Evolutionary conservation across 2,329 filamentous ascomycete genomes (phyloP).

Genomic region (Pezicula carpinea): DNA sequence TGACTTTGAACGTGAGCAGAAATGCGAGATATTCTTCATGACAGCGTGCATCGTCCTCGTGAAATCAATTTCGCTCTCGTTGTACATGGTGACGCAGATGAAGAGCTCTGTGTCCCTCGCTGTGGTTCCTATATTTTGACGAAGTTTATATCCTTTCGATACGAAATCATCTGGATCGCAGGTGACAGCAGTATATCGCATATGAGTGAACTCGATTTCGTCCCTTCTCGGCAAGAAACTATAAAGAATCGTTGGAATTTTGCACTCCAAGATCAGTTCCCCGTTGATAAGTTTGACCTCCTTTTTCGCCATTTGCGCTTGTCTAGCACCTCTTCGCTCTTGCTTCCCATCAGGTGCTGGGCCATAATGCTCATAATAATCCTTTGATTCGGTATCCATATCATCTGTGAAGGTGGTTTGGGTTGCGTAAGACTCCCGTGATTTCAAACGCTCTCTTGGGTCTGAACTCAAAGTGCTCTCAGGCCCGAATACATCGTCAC

Average conservation of each 20-base stretch:
- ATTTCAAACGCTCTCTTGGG: conserved; percentile 11
- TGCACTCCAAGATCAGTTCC: conserved; percentile 95
- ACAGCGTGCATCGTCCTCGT: conserved; percentile 98
- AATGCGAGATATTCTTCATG: conserved; percentile 97
- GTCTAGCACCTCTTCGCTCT: conserved; percentile 78
- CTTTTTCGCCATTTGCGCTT: conserved; percentile 85
- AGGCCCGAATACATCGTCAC: conserved; percentile 68
- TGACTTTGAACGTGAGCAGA: conserved; percentile 87
- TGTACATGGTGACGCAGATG: conserved; percentile 98
- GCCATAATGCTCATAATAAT: conserved; percentile 77
- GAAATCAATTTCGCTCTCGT: conserved; percentile 95
- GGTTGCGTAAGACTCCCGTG: conserved; percentile 35
- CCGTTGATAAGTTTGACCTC: conserved; percentile 97
- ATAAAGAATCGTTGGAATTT: conserved; percentile 97
- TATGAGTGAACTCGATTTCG: conserved; percentile 95
- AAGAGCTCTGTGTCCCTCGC: conserved; percentile 89
- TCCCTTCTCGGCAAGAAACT: conserved; percentile 91
- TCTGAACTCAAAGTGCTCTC: conserved; percentile 28
- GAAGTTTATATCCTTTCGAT: conserved; percentile 81
- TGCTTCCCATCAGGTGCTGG: conserved; percentile 85
- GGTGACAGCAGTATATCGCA: conserved; percentile 98
- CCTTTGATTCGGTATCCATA: conserved; percentile 30
- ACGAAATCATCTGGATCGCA: conserved; percentile 96
- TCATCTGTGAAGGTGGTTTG: conserved; percentile 30
- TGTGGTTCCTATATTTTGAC: conserved; percentile 82